Base-by-base conservation (phyloP, 78 protist species). In the Planoprotostelium fungivorum region DNA sequence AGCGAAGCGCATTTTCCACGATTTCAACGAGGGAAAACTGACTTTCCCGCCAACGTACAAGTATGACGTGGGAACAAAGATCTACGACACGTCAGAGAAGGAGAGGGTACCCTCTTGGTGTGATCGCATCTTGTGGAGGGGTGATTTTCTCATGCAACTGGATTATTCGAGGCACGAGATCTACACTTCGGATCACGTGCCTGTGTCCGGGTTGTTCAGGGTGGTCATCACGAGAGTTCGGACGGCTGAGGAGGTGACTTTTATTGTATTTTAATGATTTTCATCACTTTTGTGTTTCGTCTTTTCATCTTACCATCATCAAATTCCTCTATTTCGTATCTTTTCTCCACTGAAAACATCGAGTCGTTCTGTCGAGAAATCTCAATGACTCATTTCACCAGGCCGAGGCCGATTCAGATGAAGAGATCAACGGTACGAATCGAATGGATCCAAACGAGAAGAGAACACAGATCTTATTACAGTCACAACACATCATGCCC, bases 31-130 rank as follows among this genome's bases (percentile, higher is more conserved):
- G 29, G 92, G 83, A 36, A 83, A 34, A 36, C 51, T 94, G 29
- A 29, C 37, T 16, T 96, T 96, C 73, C 92, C 93, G 0, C 98
- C 98, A 0, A 96, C 96, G 84, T 96, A 96, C 88, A 94, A 94
- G 37, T 96, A 86, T 83, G 96, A 96, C 85, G 37, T 87, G 38
- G 94, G 94, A 31, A 92, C 95, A 29, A 39, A 28, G 83, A 51
- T 39, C 1, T 96, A 94, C 86, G 98, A 96, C 89, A 90, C 96
- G 35, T 37, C 89, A 34, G 94, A 91, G 29, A 96, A 96, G 89
- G 38, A 90, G 86, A 86, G 98, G 1, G 92, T 93, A 5, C 98
- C 98, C 25, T 89, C 96, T 34, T 96, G 94, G 94, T 90, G 95
- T 10, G 98, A 94, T 87, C 89, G 96, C 83, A 38, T 94, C 34